These are phyloP conservation scores for Claviceps cyperi DNA, from an alignment of 2,329 filamentous ascomycete species.

Conservation along the genomic window DNA sequence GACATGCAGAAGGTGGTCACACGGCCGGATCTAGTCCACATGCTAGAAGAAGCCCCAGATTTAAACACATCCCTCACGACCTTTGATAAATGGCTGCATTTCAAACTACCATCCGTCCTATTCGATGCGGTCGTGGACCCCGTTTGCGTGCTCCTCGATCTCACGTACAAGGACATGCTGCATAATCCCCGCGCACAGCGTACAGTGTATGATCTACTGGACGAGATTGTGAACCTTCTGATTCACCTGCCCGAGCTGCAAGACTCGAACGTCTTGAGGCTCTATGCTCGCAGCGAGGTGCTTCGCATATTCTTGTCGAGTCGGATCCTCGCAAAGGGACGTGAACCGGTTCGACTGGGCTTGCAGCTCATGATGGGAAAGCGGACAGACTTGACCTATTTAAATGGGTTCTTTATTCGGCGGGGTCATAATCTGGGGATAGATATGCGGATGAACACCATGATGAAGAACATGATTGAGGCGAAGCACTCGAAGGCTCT, in stretches of 20 bases:
- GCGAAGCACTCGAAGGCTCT: conserved; percentile 39
- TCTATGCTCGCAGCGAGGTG: conserved; percentile 42
- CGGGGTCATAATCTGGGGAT: conserved; percentile 60
- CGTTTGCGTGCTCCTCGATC: conserved; percentile 64
- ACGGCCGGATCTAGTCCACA: conserved; percentile 11
- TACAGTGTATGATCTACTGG: conserved; percentile 55
- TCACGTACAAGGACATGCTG: conserved; percentile 56
- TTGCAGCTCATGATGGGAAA: conserved; percentile 46
- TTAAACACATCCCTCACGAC: conserved; percentile 11
- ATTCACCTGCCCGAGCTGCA: conserved; percentile 59
- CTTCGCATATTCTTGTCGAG: conserved; percentile 44
- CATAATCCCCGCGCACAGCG: conserved; percentile 50
- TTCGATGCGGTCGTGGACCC: conserved; percentile 68
- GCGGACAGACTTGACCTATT: conserved; percentile 64
- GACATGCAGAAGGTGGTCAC: conserved; percentile 9
- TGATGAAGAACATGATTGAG: conserved; percentile 58
- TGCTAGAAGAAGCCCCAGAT: conserved; percentile 9
- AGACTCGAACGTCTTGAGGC: conserved; percentile 39
- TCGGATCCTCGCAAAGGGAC: conserved; percentile 28
- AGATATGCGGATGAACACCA: conserved; percentile 56
- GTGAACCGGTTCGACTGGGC: conserved; percentile 48
- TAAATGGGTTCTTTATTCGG: conserved; percentile 76
- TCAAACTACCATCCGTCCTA: conserved; percentile 67
- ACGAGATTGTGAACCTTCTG: conserved; percentile 62
- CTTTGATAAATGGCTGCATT: conserved; percentile 40